phyloP scores from a whole-genome alignment of 139 green algal genomes.

The Gonium pectorale region DNA sequence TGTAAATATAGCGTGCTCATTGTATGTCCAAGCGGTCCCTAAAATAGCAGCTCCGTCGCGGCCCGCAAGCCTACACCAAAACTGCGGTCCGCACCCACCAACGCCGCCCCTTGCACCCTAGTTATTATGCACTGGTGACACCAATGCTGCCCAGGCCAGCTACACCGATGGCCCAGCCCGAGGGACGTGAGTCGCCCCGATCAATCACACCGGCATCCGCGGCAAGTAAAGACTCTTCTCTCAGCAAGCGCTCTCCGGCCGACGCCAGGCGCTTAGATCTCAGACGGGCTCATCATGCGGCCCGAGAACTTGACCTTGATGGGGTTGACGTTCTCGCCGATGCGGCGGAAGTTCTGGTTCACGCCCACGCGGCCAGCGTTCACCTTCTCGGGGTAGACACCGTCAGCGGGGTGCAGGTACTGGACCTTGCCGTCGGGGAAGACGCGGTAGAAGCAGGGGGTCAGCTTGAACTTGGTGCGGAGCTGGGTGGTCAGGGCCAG shows the following conservation, averaged over 20 bases:
- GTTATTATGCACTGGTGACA: not conserved
- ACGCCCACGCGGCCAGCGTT: constrained; percentile 90
- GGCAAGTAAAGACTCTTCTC: constrained; percentile 25
- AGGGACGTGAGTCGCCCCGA: not conserved
- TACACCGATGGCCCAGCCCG: not conserved
- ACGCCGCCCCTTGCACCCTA: no score
- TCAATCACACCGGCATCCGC: not conserved
- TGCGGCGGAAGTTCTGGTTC: constrained; percentile 94
- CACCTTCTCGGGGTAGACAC: constrained; percentile 99
- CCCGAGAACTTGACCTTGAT: constrained; percentile 69
- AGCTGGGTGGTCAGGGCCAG: constrained; percentile 95
- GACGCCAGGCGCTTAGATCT: constrained; percentile 41
- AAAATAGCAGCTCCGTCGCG: no score
- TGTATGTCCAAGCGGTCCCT: no score
- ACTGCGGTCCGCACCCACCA: no score
- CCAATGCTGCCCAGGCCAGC: not conserved
- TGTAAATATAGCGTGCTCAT: no score
- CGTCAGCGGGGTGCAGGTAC: constrained; percentile 99
- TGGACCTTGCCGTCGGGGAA: constrained; percentile 97
- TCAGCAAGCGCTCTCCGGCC: not conserved
- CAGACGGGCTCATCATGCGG: constrained; percentile 33
- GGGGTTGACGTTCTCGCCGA: constrained; percentile 96
- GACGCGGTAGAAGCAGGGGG: constrained; percentile 94
- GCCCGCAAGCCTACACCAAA: constrained; percentile 31
- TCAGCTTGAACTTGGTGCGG: constrained; percentile 97